Percentiles rank a stretch among this genome's conserved stretches.
Conservation (phyloP, 495 filamentous ascomycete genomes). For the Aspergillus sclerotiicarbonarius region DNA sequence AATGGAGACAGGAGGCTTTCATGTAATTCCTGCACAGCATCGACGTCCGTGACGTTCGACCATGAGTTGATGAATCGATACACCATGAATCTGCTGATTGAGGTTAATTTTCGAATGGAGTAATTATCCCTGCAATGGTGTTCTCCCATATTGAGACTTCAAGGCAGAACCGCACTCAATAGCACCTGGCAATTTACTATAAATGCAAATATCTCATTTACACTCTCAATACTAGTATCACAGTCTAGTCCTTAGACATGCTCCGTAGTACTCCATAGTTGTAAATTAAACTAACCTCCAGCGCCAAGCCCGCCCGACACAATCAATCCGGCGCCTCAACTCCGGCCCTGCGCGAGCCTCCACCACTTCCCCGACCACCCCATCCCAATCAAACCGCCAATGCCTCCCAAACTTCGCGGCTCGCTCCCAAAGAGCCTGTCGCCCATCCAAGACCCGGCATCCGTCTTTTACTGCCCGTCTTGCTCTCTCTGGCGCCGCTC, state of each 20-base stretch:
- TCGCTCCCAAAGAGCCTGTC: constrained; percentile 38
- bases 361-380: constrained; percentile 9
- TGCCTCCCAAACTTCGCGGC: constrained; percentile 43
- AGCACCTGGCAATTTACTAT: no score
- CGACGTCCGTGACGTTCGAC: constrained; percentile 29
- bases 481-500: constrained; percentile 36
- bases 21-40: constrained; percentile 24
- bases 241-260: no score
- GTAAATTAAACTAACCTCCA: background rate
- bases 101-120: no score
- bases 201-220: no score
- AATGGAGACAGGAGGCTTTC: constrained; percentile 15
- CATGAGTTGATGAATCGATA: constrained; percentile 35
- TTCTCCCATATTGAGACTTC: no score
- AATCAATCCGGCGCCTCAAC: background rate
- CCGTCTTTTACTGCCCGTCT: constrained; percentile 39
- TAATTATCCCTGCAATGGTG: no score
- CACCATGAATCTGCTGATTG: constrained; percentile 15
- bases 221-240: no score
- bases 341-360: constrained; percentile 1
- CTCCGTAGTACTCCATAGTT: no score
- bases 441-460: constrained; percentile 22
- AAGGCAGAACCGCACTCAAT: no score
- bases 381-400: constrained; percentile 21
- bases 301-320: constrained; percentile 4